These are phyloP conservation scores for Cudoniella acicularis DNA, from an alignment of 495 filamentous ascomycete genomes.

Conservation along the genomic window DNA sequence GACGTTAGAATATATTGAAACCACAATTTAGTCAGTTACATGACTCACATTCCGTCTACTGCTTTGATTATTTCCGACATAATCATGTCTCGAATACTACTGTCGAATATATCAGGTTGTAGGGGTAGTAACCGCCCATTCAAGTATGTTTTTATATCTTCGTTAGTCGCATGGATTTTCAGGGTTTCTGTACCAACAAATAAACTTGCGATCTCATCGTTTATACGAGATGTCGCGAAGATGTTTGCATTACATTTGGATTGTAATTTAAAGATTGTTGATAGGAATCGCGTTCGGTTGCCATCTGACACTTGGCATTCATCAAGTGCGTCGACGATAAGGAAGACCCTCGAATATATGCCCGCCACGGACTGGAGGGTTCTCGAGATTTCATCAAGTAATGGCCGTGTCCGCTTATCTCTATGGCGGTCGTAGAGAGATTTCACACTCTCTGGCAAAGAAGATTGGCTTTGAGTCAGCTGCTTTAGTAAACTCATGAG, in stretches of 20 bases:
- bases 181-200: constrained; percentile 26
- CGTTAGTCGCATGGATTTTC: constrained; percentile 19
- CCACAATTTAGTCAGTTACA: no score
- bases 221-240: constrained; percentile 32
- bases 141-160: constrained; percentile 16
- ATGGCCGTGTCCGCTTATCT: constrained; percentile 26
- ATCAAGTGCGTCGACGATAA: constrained; percentile 47
- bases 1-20: no score
- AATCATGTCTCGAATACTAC: constrained; percentile 12
- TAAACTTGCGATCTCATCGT: constrained; percentile 24
- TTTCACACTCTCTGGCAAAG: constrained; percentile 24
- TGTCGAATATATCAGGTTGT: background rate
- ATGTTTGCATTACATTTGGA: constrained; percentile 22
- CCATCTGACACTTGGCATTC: constrained; percentile 33
- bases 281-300: constrained; percentile 28
- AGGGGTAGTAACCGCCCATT: constrained; percentile 3
- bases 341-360: constrained; percentile 30
- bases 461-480: constrained; percentile 24
- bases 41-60: constrained; percentile 19
- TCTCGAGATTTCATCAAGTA: constrained; percentile 29
- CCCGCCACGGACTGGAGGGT: constrained; percentile 27
- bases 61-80: background rate
- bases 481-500: constrained; percentile 37
- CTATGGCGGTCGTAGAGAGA: constrained; percentile 23
- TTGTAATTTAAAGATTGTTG: constrained; percentile 31